A percentile compares a stretch with the other conserved stretches of the same genome.
phyloP scores from a whole-genome alignment of 2,329 filamentous ascomycete genomes.

The Stemphylium beticola region DNA sequence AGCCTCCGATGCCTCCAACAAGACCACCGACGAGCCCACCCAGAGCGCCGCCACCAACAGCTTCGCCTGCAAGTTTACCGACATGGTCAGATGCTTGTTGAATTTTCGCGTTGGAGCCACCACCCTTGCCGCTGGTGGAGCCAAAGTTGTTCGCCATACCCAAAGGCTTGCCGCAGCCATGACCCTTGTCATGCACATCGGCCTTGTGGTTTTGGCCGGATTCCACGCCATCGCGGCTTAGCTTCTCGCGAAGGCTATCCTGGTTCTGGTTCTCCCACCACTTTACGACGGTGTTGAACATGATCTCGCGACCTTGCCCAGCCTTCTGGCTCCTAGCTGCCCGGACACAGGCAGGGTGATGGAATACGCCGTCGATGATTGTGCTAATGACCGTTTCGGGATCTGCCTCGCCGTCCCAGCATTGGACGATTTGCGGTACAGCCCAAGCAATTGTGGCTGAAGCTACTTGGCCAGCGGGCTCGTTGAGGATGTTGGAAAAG shows the following conservation, averaged over 20 bases:
- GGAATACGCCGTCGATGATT: constrained; percentile 82
- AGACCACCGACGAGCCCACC: constrained; percentile 74
- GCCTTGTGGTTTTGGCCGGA: constrained; percentile 84
- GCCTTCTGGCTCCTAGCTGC: constrained; percentile 71
- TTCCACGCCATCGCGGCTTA: constrained; percentile 79
- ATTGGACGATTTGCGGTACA: constrained; percentile 85
- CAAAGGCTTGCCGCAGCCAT: constrained; percentile 82
- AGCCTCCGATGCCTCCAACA: constrained; percentile 64
- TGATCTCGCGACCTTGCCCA: constrained; percentile 72
- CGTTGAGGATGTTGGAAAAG: constrained; percentile 88
- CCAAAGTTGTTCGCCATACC: constrained; percentile 70
- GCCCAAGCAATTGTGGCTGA: constrained; percentile 81
- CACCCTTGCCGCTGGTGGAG: constrained; percentile 50
- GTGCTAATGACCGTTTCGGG: constrained; percentile 72
- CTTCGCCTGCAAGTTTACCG: constrained; percentile 63
- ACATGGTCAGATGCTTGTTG: constrained; percentile 48
- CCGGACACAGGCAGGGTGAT: constrained; percentile 81
- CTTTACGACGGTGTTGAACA: constrained; percentile 79
- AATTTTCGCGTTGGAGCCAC: constrained; percentile 47
- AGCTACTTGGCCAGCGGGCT: constrained; percentile 82
- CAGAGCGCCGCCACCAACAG: constrained; percentile 68
- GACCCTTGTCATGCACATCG: constrained; percentile 81
- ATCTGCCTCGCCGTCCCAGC: constrained; percentile 83
- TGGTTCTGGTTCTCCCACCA: constrained; percentile 80
- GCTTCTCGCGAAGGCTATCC: constrained; percentile 72